Base-by-base conservation (phyloP, 169 alveolate genomes). In the Cryptosporidium canis region DNA sequence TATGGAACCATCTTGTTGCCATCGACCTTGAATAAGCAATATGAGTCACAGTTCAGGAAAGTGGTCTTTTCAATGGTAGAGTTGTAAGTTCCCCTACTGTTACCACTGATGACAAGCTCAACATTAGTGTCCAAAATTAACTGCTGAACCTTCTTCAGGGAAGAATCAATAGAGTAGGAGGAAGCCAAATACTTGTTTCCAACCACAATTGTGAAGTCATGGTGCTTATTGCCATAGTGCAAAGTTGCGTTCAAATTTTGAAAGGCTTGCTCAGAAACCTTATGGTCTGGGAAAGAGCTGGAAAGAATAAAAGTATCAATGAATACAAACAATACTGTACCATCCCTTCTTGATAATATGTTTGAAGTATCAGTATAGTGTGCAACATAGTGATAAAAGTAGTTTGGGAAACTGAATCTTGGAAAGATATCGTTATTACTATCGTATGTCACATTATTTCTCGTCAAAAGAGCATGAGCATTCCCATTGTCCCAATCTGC, bases 401-500 rank as follows among this genome's bases (percentile, higher is more conserved):
- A 77, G 58, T 77, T 77, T 55, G 87, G 87, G 48, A 77, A 77
- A 21, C 66, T 53, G 33, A 77, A 77, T 44, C 47, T 77, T 35
- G 87, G 87, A 41, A 58, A 77, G 11, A 77, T n/a, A 63, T 77
- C 87, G n/a, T 39, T 77, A 18, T 58, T 55, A 33, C 87, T 77
- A 77, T 77, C 87, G 58, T 77, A 77, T 35, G 72, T 55, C 37
- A 6, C 56, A 58, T 77, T 77, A 27, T 77, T 77, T 77, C 72
- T 61, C 53, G 37, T 61, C 39, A 77, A 35, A 2, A 77, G 48
- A 6, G n/a, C 72, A 39, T 55, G 12, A 8, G 87, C 58, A 77
- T 61, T 77, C 3, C 87, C 87, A 77, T 77, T 77, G 37, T 77
- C 87, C 87, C 87, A 77, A 31, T 77, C 87, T 5, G 87, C 87